Percentiles rank a stretch among this genome's conserved stretches.
phyloP scores from a whole-genome alignment of 306 rosid species.

The Vigna angularis region DNA sequence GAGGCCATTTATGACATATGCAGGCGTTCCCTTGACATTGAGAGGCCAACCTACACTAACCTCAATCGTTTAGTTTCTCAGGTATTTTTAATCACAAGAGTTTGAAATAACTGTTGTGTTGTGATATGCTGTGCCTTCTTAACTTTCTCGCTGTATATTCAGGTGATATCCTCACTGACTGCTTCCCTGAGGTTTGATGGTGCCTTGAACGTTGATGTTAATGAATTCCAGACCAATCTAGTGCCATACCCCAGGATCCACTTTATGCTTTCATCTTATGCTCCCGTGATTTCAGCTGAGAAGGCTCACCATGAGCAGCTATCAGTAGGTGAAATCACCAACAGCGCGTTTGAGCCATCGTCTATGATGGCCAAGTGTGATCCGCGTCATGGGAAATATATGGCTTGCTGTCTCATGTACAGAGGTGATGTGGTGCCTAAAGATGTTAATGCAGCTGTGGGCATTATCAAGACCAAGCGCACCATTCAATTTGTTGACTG shows the following conservation, averaged over 20 bases:
- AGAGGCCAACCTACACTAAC: conserved; percentile 86
- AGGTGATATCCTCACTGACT: conserved; percentile 84
- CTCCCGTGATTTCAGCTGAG: conserved; percentile 65
- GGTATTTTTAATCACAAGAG: conserved; percentile 43
- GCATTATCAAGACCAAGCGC: conserved; percentile 85
- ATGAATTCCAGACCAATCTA: conserved; percentile 85
- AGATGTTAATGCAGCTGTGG: conserved; percentile 89
- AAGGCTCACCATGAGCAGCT: conserved; percentile 90
- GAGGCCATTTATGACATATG: conserved; percentile 89
- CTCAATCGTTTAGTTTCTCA: conserved; percentile 86
- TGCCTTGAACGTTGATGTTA: conserved; percentile 86
- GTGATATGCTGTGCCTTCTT: background rate
- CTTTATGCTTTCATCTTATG: conserved; percentile 92
- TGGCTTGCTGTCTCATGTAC: conserved; percentile 94
- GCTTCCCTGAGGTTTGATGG: conserved; percentile 86
- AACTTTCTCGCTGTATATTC: background rate
- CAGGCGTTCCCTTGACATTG: conserved; percentile 87
- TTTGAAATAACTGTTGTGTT: background rate
- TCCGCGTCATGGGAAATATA: conserved; percentile 66
- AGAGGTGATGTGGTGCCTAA: conserved; percentile 90
- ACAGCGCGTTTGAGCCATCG: conserved; percentile 82
- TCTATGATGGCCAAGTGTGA: conserved; percentile 92
- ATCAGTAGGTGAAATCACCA: conserved; percentile 84
- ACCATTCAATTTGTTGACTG: conserved; percentile 84
- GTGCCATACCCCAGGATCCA: conserved; percentile 92